Conservation (phyloP, 2,329 filamentous ascomycete genomes). For the Diaporthe longicolla region DNA sequence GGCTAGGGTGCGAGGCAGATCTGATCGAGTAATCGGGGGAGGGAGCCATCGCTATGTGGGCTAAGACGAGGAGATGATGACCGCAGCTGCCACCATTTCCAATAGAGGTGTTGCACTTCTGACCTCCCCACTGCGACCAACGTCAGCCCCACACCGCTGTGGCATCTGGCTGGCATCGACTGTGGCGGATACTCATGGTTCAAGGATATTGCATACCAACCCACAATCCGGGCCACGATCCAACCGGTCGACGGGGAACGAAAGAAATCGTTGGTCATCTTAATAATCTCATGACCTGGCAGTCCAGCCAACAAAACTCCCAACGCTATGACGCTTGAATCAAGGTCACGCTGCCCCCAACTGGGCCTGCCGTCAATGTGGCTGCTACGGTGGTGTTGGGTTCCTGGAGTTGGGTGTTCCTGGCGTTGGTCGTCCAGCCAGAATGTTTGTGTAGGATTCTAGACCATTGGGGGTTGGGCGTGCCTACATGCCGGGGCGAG, state of each 20-base stretch:
- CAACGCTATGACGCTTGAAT: slow-evolving; percentile 14
- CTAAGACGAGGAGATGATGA: slow-evolving; percentile 7
- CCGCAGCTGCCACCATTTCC: slow-evolving; percentile 6
- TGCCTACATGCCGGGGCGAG: background rate
- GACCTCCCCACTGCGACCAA: background rate
- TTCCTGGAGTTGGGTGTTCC: slow-evolving; percentile 5
- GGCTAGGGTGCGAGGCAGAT: background rate
- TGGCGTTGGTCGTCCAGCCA: background rate
- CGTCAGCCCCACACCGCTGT: background rate
- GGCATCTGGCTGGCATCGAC: background rate
- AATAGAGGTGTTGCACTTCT: slow-evolving; percentile 6
- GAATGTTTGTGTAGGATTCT: slow-evolving; percentile 1
- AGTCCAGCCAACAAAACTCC: background rate
- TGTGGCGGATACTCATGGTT: slow-evolving; percentile 14
- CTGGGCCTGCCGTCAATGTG: background rate
- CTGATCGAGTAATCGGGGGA: background rate
- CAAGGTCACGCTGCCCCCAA: slow-evolving; percentile 9
- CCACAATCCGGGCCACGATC: background rate
- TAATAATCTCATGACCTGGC: slow-evolving; percentile 21
- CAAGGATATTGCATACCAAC: slow-evolving; percentile 16
- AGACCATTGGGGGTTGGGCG: background rate
- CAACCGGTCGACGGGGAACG: background rate
- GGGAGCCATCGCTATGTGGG: background rate
- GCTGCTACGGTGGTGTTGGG: slow-evolving; percentile 5
- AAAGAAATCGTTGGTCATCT: slow-evolving; percentile 3